Evolutionary conservation across 148 eudicot species (phyloP), one percentile per base, ranked within the genome.

Genomic region (Persicaria maculosa): DNA sequence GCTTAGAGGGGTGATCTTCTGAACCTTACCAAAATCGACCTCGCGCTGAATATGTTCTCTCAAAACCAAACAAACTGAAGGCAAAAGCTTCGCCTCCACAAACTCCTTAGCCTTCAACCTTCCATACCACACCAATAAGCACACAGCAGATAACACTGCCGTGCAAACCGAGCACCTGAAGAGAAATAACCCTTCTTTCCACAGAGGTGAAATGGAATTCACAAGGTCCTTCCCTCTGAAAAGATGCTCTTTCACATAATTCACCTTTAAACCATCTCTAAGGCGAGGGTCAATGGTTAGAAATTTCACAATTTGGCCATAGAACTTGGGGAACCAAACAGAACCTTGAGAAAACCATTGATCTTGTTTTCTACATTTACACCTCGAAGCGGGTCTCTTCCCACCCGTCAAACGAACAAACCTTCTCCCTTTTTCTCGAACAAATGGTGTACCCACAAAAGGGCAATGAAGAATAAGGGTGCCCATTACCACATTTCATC

Each of bases 81-180:
- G 99, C 82, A 95, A 77, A 57, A 95, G 80, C 79, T 90, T 87
- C 16, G 83, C 79, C 74, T 95, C 97, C 71, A 90, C 81, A 76
- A 81, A 95, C 57, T 80, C 85, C 85, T 89, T 95, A 19, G 94
- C 85, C 81, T 90, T 95, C 19, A 81, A 84, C 81, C 87, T 84
- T 47, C 97, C 97, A 81, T 92, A 95, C 97, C 96, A 92, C 53
- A 95, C 62, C 75, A 92, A 78, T 64, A 95, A 80, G 79, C 97
- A 90, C 77, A 95, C 89, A 67, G 96, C 97, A 77, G 96, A 92
- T 61, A 95, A 86, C 50, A 92, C 92, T 19, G 92, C 90, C 62
- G 78, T 84, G 75, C 92, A 90, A 65, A 95, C 77, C 17, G 97
- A 93, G 77, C 96, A 89, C 77, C 99, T 86, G 75, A 95, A 76